Percentiles rank a stretch among this genome's conserved stretches.
Evolutionary conservation across 2,329 filamentous ascomycete species (phyloP).

Genomic region (Fusarium newnesense): DNA sequence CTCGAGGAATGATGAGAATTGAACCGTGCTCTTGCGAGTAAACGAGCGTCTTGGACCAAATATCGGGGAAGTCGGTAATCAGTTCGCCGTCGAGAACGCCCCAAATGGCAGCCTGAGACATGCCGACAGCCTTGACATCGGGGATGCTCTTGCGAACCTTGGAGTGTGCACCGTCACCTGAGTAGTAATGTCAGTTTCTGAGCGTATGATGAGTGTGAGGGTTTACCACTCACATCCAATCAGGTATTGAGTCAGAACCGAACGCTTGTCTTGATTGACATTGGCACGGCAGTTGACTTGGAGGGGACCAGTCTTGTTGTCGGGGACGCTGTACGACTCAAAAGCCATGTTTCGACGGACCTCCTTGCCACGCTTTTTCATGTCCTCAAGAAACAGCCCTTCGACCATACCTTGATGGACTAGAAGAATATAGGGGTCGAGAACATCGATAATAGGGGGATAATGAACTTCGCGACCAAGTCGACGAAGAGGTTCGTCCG

Average conservation of each 20-base stretch:
- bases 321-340: constrained; percentile 61
- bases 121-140: constrained; percentile 63
- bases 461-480: constrained; percentile 76
- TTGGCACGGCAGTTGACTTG: constrained; percentile 64
- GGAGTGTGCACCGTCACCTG: constrained; percentile 76
- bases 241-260: constrained; percentile 69
- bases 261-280: constrained; percentile 61
- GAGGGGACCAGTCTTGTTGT: constrained; percentile 55
- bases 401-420: constrained; percentile 82
- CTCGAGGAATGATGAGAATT: constrained; percentile 78
- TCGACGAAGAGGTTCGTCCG: constrained; percentile 64
- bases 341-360: constrained; percentile 74
- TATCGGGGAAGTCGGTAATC: constrained; percentile 77
- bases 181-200: constrained; percentile 13
- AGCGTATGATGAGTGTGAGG: background rate
- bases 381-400: constrained; percentile 74
- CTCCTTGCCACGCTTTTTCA: constrained; percentile 70
- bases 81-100: constrained; percentile 77
- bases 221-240: constrained; percentile 68
- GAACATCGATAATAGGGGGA: constrained; percentile 67
- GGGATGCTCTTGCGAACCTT: constrained; percentile 74
- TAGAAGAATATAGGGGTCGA: constrained; percentile 67
- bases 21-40: constrained; percentile 75
- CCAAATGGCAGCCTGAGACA: constrained; percentile 69
- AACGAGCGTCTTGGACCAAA: constrained; percentile 78